Conservation (phyloP, 768 basidiomycete species). For the Pleurotus salmoneostramineus region DNA sequence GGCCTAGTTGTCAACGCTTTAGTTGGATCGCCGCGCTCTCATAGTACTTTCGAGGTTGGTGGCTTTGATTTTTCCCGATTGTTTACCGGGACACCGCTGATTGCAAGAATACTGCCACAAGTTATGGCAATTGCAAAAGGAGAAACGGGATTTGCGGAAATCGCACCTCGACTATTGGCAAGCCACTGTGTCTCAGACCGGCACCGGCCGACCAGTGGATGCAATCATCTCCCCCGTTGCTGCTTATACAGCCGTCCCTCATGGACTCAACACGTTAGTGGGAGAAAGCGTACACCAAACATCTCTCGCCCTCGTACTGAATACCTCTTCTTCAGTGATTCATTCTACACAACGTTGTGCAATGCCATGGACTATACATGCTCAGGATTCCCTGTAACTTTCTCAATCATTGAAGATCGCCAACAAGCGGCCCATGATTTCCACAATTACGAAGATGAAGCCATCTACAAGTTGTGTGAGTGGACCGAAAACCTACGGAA, state of each 20-base stretch:
- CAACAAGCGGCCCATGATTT: constrained; percentile 38
- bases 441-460: constrained; percentile 41
- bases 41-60: constrained; percentile 38
- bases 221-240: constrained; percentile 68
- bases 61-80: not conserved
- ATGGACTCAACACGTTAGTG: constrained; percentile 58
- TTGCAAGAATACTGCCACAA: constrained; percentile 17
- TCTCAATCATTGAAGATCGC: constrained; percentile 43
- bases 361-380: constrained; percentile 67
- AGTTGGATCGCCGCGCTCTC: constrained; percentile 37
- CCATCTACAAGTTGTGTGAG: constrained; percentile 52
- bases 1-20: constrained; percentile 31
- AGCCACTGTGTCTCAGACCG: constrained; percentile 42
- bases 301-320: constrained; percentile 6
- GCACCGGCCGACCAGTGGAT: constrained; percentile 72
- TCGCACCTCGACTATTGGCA: constrained; percentile 65
- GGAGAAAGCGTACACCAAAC: not conserved
- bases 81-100: not conserved
- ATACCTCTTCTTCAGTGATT: constrained; percentile 26
- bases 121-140: constrained; percentile 65
- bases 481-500: constrained; percentile 2
- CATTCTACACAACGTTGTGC: constrained; percentile 59
- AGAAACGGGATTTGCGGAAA: constrained; percentile 43
- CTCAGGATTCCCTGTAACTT: constrained; percentile 60
- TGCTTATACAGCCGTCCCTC: constrained; percentile 58